Evolutionary conservation across 2,329 filamentous ascomycete species (phyloP).

Genomic region (Pseudogymnoascus verrucosus): DNA sequence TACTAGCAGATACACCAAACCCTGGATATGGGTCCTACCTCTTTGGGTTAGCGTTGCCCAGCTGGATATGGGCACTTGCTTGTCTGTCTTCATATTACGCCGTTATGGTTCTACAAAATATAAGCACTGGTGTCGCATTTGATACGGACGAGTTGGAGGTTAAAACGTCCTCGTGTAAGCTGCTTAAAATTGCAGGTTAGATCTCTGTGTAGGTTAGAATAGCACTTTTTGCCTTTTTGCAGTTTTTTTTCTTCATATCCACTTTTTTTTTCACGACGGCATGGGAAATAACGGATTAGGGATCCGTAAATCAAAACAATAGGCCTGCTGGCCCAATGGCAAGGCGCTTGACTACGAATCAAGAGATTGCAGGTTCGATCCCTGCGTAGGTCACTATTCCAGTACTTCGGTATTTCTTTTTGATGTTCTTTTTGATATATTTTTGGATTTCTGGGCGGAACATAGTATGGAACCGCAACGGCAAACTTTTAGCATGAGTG

Average conservation of each 20-base stretch:
- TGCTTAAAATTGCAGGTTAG: background rate
- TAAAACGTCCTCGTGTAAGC: background rate
- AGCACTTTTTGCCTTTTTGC: too few species aligned
- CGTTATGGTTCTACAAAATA: background rate
- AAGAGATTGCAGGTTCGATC: slow-evolving; percentile 34
- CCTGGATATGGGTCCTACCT: background rate
- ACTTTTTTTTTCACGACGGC: too few species aligned
- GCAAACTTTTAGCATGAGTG: too few species aligned
- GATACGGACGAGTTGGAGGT: background rate
- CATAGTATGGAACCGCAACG: too few species aligned
- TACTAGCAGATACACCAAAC: background rate
- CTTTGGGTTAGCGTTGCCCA: background rate
- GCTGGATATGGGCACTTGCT: background rate
- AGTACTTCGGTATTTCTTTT: too few species aligned
- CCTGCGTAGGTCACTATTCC: slow-evolving; percentile 18
- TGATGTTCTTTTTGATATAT: too few species aligned
- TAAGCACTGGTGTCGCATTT: background rate
- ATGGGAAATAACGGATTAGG: too few species aligned
- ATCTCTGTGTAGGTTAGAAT: too few species aligned
- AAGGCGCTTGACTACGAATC: slow-evolving; percentile 50
- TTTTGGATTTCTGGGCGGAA: too few species aligned
- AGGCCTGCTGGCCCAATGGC: slow-evolving; percentile 43
- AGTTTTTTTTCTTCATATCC: too few species aligned
- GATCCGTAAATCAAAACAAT: background rate
- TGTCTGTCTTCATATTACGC: background rate